A percentile compares a stretch with the other conserved stretches of the same genome.
phyloP scores from a whole-genome alignment of 1,284 basidiomycete genomes.

The Erythrobasidium hasegawianum region DNA sequence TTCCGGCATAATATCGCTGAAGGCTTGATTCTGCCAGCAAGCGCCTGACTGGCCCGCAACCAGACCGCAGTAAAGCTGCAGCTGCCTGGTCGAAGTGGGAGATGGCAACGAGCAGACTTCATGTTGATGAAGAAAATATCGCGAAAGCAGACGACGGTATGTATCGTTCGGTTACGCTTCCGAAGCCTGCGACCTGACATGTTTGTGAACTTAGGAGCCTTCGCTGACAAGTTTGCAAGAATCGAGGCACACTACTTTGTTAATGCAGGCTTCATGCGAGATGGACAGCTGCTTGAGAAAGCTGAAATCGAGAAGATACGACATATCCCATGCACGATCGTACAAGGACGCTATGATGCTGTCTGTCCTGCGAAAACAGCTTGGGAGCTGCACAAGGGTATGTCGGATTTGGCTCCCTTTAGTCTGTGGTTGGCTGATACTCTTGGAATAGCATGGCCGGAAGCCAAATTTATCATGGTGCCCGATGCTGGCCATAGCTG shows the following conservation, averaged over 20 bases:
- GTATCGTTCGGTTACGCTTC: no score
- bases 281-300: conserved; percentile 78
- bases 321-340: conserved; percentile 39
- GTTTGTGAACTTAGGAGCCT: no score
- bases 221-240: conserved; percentile 53
- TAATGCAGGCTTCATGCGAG: conserved; percentile 75
- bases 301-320: conserved; percentile 81
- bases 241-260: conserved; percentile 90
- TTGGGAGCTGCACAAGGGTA: conserved; percentile 45
- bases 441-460: conserved; percentile 71
- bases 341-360: conserved; percentile 59
- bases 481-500: conserved; percentile 74
- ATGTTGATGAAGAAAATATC: conserved; percentile 65
- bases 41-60: conserved; percentile 70
- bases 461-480: conserved; percentile 52
- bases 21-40: conserved; percentile 47
- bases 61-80: conserved; percentile 66
- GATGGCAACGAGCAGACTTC: conserved; percentile 75
- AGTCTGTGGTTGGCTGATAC: conserved; percentile 54
- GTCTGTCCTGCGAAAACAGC: conserved; percentile 54
- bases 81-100: conserved; percentile 88
- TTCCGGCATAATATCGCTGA: neutral
- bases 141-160: conserved; percentile 69
- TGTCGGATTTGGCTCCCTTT: neutral
- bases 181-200: no score